Percentiles rank a stretch among this genome's conserved stretches.
phyloP scores from a whole-genome alignment of 208 protist genomes.

The Crithidia fasciculata region DNA sequence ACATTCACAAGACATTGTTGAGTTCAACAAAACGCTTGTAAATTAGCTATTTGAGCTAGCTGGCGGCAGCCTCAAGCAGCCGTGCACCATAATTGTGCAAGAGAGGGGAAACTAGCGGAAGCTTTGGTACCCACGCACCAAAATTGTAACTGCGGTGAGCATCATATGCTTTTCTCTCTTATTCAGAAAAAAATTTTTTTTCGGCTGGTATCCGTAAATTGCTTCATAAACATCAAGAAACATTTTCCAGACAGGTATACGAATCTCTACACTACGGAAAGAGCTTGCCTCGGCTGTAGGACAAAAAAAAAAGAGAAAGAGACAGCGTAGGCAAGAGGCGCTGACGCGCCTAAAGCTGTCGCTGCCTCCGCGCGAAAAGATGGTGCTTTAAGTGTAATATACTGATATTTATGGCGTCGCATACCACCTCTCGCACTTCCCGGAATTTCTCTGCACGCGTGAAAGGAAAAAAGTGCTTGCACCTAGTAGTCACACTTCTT shows the following conservation, averaged over 20 bases:
- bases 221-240: background rate
- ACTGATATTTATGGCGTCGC: too few relatives aligned
- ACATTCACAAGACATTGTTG: too few relatives aligned
- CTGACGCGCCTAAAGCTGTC: background rate
- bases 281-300: background rate
- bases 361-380: too few relatives aligned
- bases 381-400: too few relatives aligned
- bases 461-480: background rate
- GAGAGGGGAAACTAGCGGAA: background rate
- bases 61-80: too few relatives aligned
- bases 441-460: background rate
- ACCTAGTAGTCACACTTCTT: background rate
- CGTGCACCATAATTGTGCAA: too few relatives aligned
- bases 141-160: too few relatives aligned
- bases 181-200: background rate
- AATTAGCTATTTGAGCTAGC: too few relatives aligned
- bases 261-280: constrained; percentile 7
- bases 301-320: background rate
- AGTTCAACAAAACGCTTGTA: too few relatives aligned
- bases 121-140: background rate
- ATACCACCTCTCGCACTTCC: too few relatives aligned
- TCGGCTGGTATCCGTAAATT: constrained; percentile 4
- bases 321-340: background rate
- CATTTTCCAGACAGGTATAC: constrained; percentile 5
- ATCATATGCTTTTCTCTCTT: too few relatives aligned